Base-by-base conservation (phyloP, 768 basidiomycete genomes). In the Daedaleopsis sinensis region DNA sequence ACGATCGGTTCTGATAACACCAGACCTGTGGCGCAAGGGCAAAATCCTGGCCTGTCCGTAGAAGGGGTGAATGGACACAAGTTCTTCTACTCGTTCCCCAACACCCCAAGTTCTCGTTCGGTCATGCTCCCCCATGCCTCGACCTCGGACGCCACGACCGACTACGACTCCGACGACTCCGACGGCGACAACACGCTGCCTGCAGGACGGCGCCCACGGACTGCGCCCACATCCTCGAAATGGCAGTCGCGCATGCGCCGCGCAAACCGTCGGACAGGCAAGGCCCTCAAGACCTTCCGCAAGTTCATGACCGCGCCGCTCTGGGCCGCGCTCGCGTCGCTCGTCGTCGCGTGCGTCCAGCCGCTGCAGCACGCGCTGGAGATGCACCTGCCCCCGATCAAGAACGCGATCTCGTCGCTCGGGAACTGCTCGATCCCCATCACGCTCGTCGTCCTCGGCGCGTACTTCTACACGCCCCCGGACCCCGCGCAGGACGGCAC, bases 301-400 rank as follows among this genome's bases (percentile, higher is more conserved):
- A 80, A 81, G 21, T 93, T 94, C 75, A 93, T 97, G 89, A 96
- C 95, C 0, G 90, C 88, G 0, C 94, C 95, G 0, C 83, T 96
- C 43, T 89, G 91, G 81, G 90, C 92, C 0, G 88, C 93, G 2
- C 69, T 93, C 19, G 72, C 83, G 1, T 93, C 91, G 3, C 76
- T 96, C 43, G 50, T 91, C 48, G 90, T 94, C 38, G 95, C 94
- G 1, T 84, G 90, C 68, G 78, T 89, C 12, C 86, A 78, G 8
- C 90, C 91, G 2, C 62, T 96, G 6, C 94, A 98, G 71, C 83
- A 86, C 52, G 70, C 81, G 10, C 79, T 98, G 55, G 83, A 88
- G 24, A 73, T 79, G 5, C 83, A 87, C 64, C 77, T 91, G 73
- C 79, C 77, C 38, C 85, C 89, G 0, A 71, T 93, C 61, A 90